Conservation (phyloP, 1,284 basidiomycete genomes). For the Porodaedalea pini region DNA sequence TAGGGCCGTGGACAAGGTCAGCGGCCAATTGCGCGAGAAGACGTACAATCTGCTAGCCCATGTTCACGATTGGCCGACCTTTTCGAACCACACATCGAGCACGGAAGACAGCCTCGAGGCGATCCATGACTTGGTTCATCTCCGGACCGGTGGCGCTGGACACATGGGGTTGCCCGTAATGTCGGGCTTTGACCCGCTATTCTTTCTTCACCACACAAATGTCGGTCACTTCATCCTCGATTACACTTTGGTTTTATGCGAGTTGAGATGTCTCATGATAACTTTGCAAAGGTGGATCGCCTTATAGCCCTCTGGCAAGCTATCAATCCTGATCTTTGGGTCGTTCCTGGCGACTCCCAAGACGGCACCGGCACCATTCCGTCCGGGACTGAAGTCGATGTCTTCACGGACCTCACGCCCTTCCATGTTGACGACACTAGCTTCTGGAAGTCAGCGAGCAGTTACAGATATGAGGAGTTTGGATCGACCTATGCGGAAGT, state of each 20-base stretch:
- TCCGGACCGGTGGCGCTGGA: slow-evolving; percentile 39
- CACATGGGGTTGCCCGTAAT: slow-evolving; percentile 40
- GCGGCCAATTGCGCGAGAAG: slow-evolving; percentile 29
- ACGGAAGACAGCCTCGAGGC: slow-evolving; percentile 41
- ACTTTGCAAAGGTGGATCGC: slow-evolving; percentile 38
- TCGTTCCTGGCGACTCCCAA: slow-evolving; percentile 31
- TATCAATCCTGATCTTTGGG: slow-evolving; percentile 38
- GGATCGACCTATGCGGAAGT: no score
- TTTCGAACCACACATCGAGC: slow-evolving; percentile 42
- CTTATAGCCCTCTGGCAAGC: slow-evolving; percentile 42
- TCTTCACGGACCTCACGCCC: neutral
- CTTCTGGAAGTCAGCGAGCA: neutral
- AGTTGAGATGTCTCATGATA: slow-evolving; percentile 28
- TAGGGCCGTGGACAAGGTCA: slow-evolving; percentile 22
- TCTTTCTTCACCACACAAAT: slow-evolving; percentile 50
- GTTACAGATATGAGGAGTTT: no score
- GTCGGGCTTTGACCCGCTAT: slow-evolving; percentile 47
- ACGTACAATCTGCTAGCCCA: slow-evolving; percentile 41
- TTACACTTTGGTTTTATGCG: no score
- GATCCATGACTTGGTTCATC: slow-evolving; percentile 47
- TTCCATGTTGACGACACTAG: neutral
- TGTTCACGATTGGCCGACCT: slow-evolving; percentile 43
- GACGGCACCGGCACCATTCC: slow-evolving; percentile 26
- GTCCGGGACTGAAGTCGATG: neutral
- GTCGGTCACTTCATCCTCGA: no score